These are phyloP conservation scores for Chaetomium globosum DNA, from an alignment of 2,329 filamentous ascomycete species.

Conservation along the genomic window DNA sequence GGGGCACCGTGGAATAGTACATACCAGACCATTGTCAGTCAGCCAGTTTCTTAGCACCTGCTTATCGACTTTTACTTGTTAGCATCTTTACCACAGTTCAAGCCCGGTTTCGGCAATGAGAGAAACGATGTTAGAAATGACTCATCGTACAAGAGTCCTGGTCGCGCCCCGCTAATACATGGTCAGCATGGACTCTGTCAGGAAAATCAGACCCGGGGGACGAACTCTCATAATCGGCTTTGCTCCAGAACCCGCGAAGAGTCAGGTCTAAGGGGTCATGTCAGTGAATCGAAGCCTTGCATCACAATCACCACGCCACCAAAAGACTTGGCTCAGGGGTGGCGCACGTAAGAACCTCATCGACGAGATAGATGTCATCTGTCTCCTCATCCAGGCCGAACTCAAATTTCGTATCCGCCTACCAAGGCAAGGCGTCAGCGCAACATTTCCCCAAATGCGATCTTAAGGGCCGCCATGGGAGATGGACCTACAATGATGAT, in stretches of 20 bases:
- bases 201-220: neutral
- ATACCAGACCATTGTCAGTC: constrained; percentile 62
- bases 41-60: constrained; percentile 84
- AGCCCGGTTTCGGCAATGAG: neutral
- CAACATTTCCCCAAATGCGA: neutral
- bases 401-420: constrained; percentile 61
- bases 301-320: neutral
- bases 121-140: neutral
- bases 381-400: constrained; percentile 69
- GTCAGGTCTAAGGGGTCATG: constrained; percentile 54
- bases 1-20: neutral
- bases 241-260: constrained; percentile 84
- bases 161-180: constrained; percentile 61
- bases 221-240: constrained; percentile 62
- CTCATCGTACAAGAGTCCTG: constrained; percentile 61
- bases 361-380: constrained; percentile 71
- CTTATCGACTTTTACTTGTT: constrained; percentile 65
- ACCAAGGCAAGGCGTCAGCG: neutral
- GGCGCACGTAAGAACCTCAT: constrained; percentile 73
- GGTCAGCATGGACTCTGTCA: neutral
- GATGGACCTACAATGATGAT: constrained; percentile 61
- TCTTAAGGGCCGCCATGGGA: too few species aligned
- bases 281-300: constrained; percentile 1
- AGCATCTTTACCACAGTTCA: constrained; percentile 42
- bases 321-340: neutral